Evolutionary conservation across 139 green algal genomes (phyloP).

Genomic region (Ettlia oleoabundans): DNA sequence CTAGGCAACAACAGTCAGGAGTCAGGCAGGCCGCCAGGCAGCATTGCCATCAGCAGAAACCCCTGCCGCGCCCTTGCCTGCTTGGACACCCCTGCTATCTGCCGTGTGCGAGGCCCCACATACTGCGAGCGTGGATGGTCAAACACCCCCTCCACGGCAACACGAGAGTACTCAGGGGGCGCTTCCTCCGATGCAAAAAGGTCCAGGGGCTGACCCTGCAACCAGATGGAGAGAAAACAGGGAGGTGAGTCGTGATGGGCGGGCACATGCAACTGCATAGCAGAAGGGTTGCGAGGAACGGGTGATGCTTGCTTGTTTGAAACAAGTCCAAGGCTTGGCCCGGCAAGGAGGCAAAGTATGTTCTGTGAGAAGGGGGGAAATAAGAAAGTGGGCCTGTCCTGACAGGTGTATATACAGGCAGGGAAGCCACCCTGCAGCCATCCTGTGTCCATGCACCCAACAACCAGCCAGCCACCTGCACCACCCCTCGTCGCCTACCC

Average conservation of each 20-base stretch:
- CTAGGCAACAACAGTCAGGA: too few species aligned
- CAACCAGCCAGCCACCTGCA: too few species aligned
- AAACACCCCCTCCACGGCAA: slow-evolving; percentile 55
- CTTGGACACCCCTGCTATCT: slow-evolving; percentile 13
- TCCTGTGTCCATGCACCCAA: too few species aligned
- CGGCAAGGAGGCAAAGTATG: too few species aligned
- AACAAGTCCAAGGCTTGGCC: too few species aligned
- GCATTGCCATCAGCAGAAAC: too few species aligned
- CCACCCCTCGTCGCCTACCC: too few species aligned
- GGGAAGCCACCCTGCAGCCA: background rate
- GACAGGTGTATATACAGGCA: background rate
- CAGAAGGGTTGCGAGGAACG: too few species aligned
- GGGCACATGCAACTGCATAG: too few species aligned
- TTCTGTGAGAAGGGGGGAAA: background rate
- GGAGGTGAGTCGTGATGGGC: background rate
- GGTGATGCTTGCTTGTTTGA: too few species aligned
- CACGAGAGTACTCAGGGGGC: slow-evolving; percentile 52
- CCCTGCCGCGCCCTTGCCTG: background rate
- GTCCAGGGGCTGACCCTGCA: slow-evolving; percentile 48
- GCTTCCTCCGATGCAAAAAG: slow-evolving; percentile 21
- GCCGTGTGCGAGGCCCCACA: slow-evolving; percentile 70
- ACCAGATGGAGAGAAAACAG: background rate
- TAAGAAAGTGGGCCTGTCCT: background rate
- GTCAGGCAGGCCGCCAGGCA: too few species aligned
- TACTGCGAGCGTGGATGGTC: slow-evolving; percentile 64